Base-by-base conservation (phyloP, 208 protist species). In the Trypanosoma rangeli region DNA sequence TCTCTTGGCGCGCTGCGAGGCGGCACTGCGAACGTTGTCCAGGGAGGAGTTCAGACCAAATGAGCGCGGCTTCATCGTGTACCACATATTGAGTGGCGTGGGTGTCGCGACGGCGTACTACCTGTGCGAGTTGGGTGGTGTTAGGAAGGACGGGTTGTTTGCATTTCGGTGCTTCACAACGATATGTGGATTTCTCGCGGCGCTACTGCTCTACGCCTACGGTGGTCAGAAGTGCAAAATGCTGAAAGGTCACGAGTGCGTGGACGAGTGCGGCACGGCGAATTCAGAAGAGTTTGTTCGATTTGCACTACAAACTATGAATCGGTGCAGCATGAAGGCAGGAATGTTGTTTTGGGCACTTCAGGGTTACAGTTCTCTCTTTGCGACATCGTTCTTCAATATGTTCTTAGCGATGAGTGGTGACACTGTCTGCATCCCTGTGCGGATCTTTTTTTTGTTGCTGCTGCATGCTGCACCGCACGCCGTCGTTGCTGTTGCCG, bases 301-400 rank as follows among this genome's bases (percentile, higher is more conserved):
- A 33, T 92, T 86, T 79, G 76, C 64, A 0, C 66, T 48, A 18
- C 83, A 92, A 66, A 88, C 86, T 7, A 73, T 76, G 20, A 61
- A 76, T 22, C 79, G 86, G 1, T 60, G 62, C 2, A 84, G 79
- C n/a, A 88, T 92, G 80, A 82, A 84, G 53, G 80, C 74, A 1
- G 69, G 80, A 0, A 29, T 86, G 42, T 53, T 70, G 0, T 66
- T 91, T 5, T 73, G 68, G 16, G 70, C 70, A 1, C 3, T 87
- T 49, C 79, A 87, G 68, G 44, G 61, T 10, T 83, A 78, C 54
- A 76, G 49, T 53, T 37, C 37, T 29, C 13, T 67, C 29, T 55
- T 76, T 48, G 61, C 58, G 16, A 70, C 57, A 9, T 35, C 16
- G 8, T 68, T 73, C 52, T 76, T 79, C 33, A 65, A 35, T 22